These are phyloP conservation scores for Bryoerythrophyllum caledonicum DNA, from an alignment of 225 moss, liverwort and hornwort species.

Conservation along the genomic window DNA sequence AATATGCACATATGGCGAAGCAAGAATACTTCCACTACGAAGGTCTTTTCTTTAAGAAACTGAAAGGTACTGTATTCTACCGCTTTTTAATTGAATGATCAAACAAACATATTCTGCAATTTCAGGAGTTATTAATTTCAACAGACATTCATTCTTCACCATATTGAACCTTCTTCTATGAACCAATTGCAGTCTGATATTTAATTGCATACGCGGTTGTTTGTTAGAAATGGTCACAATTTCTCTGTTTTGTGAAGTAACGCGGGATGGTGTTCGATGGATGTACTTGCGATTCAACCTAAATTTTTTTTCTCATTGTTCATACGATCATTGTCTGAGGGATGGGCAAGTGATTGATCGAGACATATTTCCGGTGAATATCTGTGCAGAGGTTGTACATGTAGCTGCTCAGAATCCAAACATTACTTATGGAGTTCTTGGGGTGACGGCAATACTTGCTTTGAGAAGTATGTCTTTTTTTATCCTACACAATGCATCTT, in stretches of 20 bases:
- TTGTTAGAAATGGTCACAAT: slow-evolving; percentile 6
- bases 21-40: slow-evolving; percentile 76
- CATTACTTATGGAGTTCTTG: slow-evolving; percentile 66
- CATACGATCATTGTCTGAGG: slow-evolving; percentile 1
- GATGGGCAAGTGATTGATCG: slow-evolving; percentile 13
- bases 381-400: slow-evolving; percentile 78
- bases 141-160: neutral
- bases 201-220: slow-evolving; percentile 8
- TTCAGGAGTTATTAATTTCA: neutral
- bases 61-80: slow-evolving; percentile 62
- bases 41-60: slow-evolving; percentile 74
- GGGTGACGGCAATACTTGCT: slow-evolving; percentile 63
- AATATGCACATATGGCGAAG: slow-evolving; percentile 49
- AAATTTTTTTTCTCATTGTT: neutral
- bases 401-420: slow-evolving; percentile 69
- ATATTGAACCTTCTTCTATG: neutral
- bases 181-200: neutral
- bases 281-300: neutral
- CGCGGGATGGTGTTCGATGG: slow-evolving; percentile 10
- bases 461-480: slow-evolving; percentile 75
- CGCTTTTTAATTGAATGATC: slow-evolving; percentile 5
- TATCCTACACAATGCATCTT: slow-evolving; percentile 18
- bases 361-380: slow-evolving; percentile 4
- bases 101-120: neutral
- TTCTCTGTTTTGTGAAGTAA: slow-evolving; percentile 10